A percentile compares a stretch with the other conserved stretches of the same genome.
Evolutionary conservation across 2,329 filamentous ascomycete species (phyloP).

Genomic region (Colletotrichum echinochloae): DNA sequence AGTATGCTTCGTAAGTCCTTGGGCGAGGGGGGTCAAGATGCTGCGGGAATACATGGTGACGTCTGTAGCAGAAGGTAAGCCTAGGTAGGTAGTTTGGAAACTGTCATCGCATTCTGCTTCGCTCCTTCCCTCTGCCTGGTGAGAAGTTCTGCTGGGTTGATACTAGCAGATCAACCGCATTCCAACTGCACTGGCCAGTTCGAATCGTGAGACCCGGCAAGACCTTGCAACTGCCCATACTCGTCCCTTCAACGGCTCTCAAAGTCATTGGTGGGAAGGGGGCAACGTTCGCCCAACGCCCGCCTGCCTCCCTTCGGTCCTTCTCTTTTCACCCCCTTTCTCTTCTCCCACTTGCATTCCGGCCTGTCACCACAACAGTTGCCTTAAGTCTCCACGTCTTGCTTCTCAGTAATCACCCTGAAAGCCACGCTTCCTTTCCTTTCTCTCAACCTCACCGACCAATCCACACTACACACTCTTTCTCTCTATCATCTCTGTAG

Average conservation of each 20-base stretch:
- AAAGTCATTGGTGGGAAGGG: constrained; percentile 16
- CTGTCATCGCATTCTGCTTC: neutral
- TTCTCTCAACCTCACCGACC: constrained; percentile 27
- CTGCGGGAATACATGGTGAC: neutral
- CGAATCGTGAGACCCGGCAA: constrained; percentile 29
- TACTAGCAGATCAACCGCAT: constrained; percentile 20
- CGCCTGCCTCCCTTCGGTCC: constrained; percentile 30
- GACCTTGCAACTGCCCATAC: constrained; percentile 12
- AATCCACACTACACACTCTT: constrained; percentile 1
- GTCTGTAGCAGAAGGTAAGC: neutral
- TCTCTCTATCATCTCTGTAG: constrained; percentile 28
- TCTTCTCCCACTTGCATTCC: constrained; percentile 32
- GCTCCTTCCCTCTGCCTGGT: constrained; percentile 16
- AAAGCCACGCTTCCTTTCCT: constrained; percentile 32
- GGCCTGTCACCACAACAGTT: constrained; percentile 31
- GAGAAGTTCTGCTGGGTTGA: neutral
- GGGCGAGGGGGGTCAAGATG: neutral
- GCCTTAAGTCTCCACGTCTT: constrained; percentile 34
- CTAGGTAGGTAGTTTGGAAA: neutral
- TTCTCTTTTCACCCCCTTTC: constrained; percentile 21
- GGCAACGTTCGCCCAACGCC: constrained; percentile 21
- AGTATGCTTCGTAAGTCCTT: neutral
- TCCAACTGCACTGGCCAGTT: constrained; percentile 9
- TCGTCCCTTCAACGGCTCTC: constrained; percentile 33
- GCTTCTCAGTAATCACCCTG: constrained; percentile 15